Conservation (phyloP, 768 basidiomycete genomes). For the Coprinopsis marcescibilis region DNA sequence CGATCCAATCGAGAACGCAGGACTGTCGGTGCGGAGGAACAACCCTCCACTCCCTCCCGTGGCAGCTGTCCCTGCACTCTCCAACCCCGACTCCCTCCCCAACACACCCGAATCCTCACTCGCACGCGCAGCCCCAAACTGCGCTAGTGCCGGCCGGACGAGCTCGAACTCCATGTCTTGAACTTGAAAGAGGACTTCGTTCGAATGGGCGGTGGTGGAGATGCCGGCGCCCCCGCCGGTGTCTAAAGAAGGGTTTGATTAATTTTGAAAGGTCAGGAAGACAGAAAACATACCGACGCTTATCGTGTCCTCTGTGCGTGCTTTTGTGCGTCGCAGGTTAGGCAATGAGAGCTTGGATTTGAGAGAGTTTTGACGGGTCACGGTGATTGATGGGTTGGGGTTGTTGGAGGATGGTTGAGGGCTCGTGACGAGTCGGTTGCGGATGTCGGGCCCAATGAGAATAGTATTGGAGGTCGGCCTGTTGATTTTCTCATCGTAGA, state of each 20-base stretch:
- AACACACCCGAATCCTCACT: constrained; percentile 52
- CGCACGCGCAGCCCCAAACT: constrained; percentile 30
- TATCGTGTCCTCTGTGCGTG: constrained; percentile 30
- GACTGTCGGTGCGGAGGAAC: constrained; percentile 20
- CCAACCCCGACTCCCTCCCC: constrained; percentile 29
- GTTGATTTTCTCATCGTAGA: no score
- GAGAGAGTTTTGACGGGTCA: constrained; percentile 38
- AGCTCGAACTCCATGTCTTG: constrained; percentile 81
- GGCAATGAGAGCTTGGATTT: constrained; percentile 66
- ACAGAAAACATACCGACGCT: constrained; percentile 9
- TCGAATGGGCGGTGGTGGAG: no score
- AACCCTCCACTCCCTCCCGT: constrained; percentile 24
- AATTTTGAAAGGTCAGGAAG: background rate
- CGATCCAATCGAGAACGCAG: constrained; percentile 14
- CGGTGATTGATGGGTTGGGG: no score
- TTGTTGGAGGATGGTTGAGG: constrained; percentile 25
- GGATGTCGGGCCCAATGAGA: constrained; percentile 28
- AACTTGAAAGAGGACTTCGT: constrained; percentile 58
- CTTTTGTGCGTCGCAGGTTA: constrained; percentile 46
- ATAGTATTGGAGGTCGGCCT: constrained; percentile 6
- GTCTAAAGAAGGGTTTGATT: no score
- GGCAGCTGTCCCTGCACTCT: constrained; percentile 19
- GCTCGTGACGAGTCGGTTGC: constrained; percentile 28
- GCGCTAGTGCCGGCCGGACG: constrained; percentile 52
- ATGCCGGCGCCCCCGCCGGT: no score